Evolutionary conservation across 1,284 basidiomycete genomes (phyloP).

Genomic region (Mycena sp.): DNA sequence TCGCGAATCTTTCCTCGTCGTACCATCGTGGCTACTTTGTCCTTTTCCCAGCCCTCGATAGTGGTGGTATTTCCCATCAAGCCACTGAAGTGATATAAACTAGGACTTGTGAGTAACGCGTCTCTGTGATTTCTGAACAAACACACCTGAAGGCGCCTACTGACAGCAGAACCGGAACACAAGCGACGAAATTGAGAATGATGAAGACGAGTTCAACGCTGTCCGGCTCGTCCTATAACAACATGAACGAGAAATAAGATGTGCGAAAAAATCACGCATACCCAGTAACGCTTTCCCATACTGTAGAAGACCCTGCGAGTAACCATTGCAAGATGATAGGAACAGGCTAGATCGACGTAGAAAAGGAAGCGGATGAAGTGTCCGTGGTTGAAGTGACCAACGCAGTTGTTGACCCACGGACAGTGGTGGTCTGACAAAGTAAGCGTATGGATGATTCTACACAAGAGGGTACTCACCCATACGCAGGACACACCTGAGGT

Average conservation of each 20-base stretch:
- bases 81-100: constrained; percentile 89
- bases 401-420: constrained; percentile 91
- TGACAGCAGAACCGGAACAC: constrained; percentile 84
- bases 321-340: constrained; percentile 86
- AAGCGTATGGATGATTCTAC: neutral
- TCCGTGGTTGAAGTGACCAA: constrained; percentile 90
- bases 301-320: constrained; percentile 67
- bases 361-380: constrained; percentile 94
- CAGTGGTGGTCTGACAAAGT: constrained; percentile 85
- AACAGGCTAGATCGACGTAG: constrained; percentile 89
- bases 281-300: constrained; percentile 61
- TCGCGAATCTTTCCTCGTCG: constrained; percentile 88
- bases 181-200: constrained; percentile 88
- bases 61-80: constrained; percentile 91
- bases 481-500: constrained; percentile 80
- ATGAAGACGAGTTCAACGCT: constrained; percentile 82
- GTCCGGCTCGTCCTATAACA: constrained; percentile 72
- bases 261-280: constrained; percentile 41
- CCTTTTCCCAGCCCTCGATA: constrained; percentile 98
- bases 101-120: constrained; percentile 38
- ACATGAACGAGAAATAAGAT: neutral
- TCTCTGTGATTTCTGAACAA: neutral
- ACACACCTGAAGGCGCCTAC: constrained; percentile 87
- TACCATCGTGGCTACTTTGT: constrained; percentile 88
- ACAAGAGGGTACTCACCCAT: constrained; percentile 67